Evolutionary conservation across 257 asterid species (phyloP), one percentile per base, ranked within the genome.

Genomic region (Cinchona pubescens): DNA sequence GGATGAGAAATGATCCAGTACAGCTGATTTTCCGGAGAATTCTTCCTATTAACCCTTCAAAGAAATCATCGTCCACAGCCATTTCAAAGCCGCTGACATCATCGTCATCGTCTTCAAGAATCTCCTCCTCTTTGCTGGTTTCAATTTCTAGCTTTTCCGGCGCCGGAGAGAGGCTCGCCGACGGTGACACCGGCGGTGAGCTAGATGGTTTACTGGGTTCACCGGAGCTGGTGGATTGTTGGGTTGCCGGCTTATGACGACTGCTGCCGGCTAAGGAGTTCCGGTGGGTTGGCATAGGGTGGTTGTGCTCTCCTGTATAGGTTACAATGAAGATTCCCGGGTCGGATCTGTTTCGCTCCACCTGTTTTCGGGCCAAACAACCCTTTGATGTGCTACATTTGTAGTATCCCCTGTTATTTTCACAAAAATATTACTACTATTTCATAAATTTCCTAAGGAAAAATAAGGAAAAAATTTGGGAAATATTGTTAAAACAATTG

Each of bases 281-380:
- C 78, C 97, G 95, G 87, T 92, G 96, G 14, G 97, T 89, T 0
- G 98, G 98, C 89, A 86, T 84, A 15, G 96, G 95, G 87, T 94
- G 98, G 87, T 86, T 92, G 80, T 94, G 98, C 85, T 94, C 98
- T 5, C 89, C 89, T 2, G 98, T 89, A 79, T 90, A 94, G 66
- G 97, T 92, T 37, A 94, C 92, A 15, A 92, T 92, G 61, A 92
- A 92, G 90, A 92, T 92, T 64, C 81, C 90, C 79, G 98, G 97
- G 90, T 92, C 92, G 89, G 97, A 92, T 88, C 92, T 90, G 64
- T 94, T 88, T 74, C 97, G 83, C 86, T 94, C 98, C 92, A 94
- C 98, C 84, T 92, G 98, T 79, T 92, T 94, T 25, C 98, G 82
- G 61, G 98, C 98, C 87, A 87, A 72, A 85, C 98, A 94, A 0